Percentiles rank a stretch among this genome's conserved stretches.
These are phyloP conservation scores for Leccinum subrobustum DNA, from an alignment of 1,284 basidiomycete species.

Conservation along the genomic window DNA sequence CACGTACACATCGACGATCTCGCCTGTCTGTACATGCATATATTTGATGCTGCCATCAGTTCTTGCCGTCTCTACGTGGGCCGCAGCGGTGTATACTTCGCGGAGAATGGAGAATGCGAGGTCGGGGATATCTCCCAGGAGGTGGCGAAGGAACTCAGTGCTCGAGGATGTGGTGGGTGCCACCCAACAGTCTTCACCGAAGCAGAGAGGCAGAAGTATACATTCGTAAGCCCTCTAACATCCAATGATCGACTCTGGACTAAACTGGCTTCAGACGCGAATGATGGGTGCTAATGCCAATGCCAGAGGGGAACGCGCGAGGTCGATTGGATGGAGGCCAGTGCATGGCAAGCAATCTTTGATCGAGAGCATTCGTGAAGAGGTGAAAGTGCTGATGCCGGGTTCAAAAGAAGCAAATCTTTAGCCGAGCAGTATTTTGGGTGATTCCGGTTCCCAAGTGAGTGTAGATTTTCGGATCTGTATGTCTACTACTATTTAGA, in stretches of 20 bases:
- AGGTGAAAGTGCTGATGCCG: conserved; percentile 18
- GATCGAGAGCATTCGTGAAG: conserved; percentile 30
- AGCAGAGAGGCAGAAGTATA: conserved; percentile 30
- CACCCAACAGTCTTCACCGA: conserved; percentile 30
- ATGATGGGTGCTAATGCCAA: conserved; percentile 44
- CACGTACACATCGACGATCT: conserved; percentile 36
- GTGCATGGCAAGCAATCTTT: conserved; percentile 30
- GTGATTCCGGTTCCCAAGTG: neutral
- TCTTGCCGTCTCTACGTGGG: conserved; percentile 21
- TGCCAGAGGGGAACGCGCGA: conserved; percentile 39
- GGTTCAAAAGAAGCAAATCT: neutral
- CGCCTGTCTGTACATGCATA: conserved; percentile 28
- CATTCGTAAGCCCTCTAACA: conserved; percentile 21
- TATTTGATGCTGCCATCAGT: conserved; percentile 35
- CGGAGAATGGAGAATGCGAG: conserved; percentile 31
- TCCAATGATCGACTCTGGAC: neutral
- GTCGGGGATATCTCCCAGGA: conserved; percentile 21
- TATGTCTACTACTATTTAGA: neutral
- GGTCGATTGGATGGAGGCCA: conserved; percentile 42
- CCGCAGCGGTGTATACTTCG: conserved; percentile 36
- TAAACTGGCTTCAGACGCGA: conserved; percentile 19
- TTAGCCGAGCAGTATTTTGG: neutral
- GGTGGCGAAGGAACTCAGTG: conserved; percentile 25
- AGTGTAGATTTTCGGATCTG: neutral
- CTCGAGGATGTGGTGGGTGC: conserved; percentile 23